A percentile compares a stretch with the other conserved stretches of the same genome.
Conservation (phyloP, 2,329 filamentous ascomycete genomes). For the Ascomycota sp. region DNA sequence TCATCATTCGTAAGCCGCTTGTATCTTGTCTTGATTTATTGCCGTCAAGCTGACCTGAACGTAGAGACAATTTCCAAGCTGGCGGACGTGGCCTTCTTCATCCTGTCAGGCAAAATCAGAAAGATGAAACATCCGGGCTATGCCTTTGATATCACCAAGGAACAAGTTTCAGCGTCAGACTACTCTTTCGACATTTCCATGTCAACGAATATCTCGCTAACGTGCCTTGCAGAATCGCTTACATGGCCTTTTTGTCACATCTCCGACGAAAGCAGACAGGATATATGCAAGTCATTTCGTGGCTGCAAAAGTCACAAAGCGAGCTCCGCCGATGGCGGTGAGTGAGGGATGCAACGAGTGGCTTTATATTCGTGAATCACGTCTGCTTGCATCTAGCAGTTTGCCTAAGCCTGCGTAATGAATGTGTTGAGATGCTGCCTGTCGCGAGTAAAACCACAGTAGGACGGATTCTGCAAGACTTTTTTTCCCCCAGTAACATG, state of each 20-base stretch:
- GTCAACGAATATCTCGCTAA: background rate
- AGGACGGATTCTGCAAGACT: too few species aligned
- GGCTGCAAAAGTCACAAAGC: constrained; percentile 36
- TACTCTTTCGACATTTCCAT: background rate
- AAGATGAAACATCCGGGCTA: constrained; percentile 27
- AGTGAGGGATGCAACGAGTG: background rate
- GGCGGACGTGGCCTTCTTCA: constrained; percentile 39
- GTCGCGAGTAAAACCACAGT: too few species aligned
- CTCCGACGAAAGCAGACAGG: constrained; percentile 51
- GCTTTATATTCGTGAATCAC: background rate
- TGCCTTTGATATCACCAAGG: constrained; percentile 35
- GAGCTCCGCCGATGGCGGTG: constrained; percentile 1
- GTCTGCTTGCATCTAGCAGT: too few species aligned
- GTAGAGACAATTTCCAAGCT: constrained; percentile 45
- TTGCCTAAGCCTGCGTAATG: too few species aligned
- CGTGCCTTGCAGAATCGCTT: constrained; percentile 33
- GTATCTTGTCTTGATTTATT: too few species aligned
- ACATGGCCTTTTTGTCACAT: constrained; percentile 48
- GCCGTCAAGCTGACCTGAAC: background rate
- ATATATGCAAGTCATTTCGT: constrained; percentile 42
- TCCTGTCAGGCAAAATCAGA: constrained; percentile 37
- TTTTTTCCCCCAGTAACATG: too few species aligned
- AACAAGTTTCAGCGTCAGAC: constrained; percentile 41
- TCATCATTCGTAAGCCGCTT: constrained; percentile 41
- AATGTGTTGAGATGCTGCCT: too few species aligned